Conservation (phyloP, 345 rosid species). For the Aquilaria sinensis region DNA sequence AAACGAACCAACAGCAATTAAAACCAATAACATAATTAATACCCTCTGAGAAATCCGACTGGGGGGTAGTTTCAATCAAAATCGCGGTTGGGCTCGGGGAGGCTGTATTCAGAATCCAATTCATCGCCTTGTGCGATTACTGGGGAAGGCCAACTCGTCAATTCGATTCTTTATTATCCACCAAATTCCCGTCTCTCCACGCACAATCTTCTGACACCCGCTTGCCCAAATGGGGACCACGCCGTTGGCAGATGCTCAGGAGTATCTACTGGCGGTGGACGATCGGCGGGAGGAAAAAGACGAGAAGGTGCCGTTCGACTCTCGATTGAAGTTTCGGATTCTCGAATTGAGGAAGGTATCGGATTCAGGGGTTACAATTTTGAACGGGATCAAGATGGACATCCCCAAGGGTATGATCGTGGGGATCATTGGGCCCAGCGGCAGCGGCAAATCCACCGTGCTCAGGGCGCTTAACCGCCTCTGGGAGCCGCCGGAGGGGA, state of each 20-base stretch:
- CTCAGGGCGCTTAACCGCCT: slow-evolving; percentile 73
- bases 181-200: too few species aligned
- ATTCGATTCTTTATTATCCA: too few species aligned
- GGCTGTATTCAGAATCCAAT: too few species aligned
- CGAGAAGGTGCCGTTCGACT: not conserved
- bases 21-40: too few species aligned
- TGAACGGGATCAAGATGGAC: slow-evolving; percentile 45
- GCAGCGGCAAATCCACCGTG: slow-evolving; percentile 88
- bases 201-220: too few species aligned
- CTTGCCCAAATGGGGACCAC: too few species aligned
- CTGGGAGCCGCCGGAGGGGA: slow-evolving; percentile 73
- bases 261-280: slow-evolving; percentile 34
- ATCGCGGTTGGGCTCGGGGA: too few species aligned
- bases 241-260: slow-evolving; percentile 3
- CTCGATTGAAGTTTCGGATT: slow-evolving; percentile 38
- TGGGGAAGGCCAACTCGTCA: too few species aligned
- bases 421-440: slow-evolving; percentile 94
- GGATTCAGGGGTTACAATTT: slow-evolving; percentile 43
- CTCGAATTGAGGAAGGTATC: slow-evolving; percentile 38
- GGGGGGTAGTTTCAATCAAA: too few species aligned
- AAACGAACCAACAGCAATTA: too few species aligned
- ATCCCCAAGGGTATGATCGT: slow-evolving; percentile 56
- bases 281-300: slow-evolving; percentile 4
- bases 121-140: too few species aligned
- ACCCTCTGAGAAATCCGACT: too few species aligned